Conservation (phyloP, 2,329 filamentous ascomycete species). For the Sclerotinia spermophila region DNA sequence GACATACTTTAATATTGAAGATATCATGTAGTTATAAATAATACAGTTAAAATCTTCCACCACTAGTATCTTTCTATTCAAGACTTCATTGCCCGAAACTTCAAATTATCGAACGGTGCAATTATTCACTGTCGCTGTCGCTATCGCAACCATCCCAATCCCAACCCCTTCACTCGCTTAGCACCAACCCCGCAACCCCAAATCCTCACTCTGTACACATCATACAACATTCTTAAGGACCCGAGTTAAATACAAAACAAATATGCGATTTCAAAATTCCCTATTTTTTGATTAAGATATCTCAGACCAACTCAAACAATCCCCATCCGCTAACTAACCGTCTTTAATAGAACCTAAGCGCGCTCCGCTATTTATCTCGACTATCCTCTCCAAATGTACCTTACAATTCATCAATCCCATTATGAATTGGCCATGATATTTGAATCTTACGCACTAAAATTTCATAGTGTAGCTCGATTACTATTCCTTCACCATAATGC, state of each 20-base stretch:
- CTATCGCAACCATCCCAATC: no score
- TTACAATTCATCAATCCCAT: no score
- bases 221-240: neutral
- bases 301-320: neutral
- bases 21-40: no score
- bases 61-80: neutral
- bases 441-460: no score
- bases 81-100: fast-evolving
- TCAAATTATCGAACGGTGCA: neutral
- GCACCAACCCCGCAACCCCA: neutral
- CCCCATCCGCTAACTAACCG: neutral
- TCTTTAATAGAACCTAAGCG: no score
- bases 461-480: no score
- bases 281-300: fast-evolving
- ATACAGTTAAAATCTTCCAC: fast-evolving
- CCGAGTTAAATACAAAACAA: neutral
- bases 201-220: neutral
- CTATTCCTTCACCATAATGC: no score
- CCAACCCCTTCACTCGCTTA: neutral
- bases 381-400: no score
- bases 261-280: neutral
- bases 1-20: no score
- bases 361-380: no score
- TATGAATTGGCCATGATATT: no score
- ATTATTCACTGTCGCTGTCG: neutral